Base-by-base conservation (phyloP, 176 grass and related monocot species). In the Ampelocalamus luodianensis region DNA sequence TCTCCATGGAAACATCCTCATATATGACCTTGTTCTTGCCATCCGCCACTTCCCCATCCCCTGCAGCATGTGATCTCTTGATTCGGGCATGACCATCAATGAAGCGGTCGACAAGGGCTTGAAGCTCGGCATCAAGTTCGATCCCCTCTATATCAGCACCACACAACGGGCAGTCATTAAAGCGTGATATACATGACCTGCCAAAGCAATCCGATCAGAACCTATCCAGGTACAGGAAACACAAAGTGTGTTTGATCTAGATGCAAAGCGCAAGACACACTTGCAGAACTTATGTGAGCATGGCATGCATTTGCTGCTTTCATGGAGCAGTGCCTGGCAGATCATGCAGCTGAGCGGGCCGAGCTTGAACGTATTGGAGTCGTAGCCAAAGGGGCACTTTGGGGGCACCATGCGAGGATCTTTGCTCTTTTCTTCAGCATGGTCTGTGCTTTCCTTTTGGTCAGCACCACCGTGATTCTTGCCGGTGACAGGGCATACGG, bases 341-440 rank as follows among this genome's bases (percentile, higher is more conserved):
- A 99, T 68, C 90, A 99, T 96, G 91, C 96, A 99, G 88, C 96
- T 99, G 36, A 99, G 91, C 10, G 96, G 96, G 1, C 96, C 96
- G 15, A 99, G 79, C 85, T 99, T 99, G 74, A 99, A 99, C 0
- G 85, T 99, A 36, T 96, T 89, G 27, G 93, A 96, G 65, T 96
- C 96, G 36, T 94, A 99, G 67, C 96, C 96, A 43, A 92, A 99
- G 14, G 93, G 96, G 82, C 96, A 99, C 69, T 96, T 99, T 27
- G 96, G 72, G 37, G 91, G 88, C 62, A 96, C 85, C 27, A 88
- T 2, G 16, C 59, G 84, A 68, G 95, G 79, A 79, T 90, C 39
- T 0, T 49, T 67, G 17, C 56, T 51, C 48, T 92, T 87, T 18
- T 84, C 83, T 5, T 89, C 83, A 0, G 13, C 72, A 63, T 74